Evolutionary conservation across 2,329 filamentous ascomycete species (phyloP), one percentile per base, ranked within the genome.

Genomic region (Xylariaceae sp.): DNA sequence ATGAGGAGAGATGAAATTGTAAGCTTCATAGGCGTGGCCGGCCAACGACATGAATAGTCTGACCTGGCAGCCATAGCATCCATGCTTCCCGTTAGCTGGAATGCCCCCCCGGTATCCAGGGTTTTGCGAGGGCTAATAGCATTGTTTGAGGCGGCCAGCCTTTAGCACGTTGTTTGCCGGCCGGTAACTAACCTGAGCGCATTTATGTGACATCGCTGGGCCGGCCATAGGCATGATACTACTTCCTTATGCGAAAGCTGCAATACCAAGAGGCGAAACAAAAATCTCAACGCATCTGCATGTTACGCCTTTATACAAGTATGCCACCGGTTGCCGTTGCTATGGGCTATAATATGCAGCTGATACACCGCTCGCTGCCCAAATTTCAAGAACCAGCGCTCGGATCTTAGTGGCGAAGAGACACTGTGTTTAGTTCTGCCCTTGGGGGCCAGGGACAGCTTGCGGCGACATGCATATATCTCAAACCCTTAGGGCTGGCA

Each of bases 401-500:
- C 37, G 26, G 32, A 30, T 18, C 26, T 23, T 26, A 23, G 16
- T 26, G n/a, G n/a, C n/a, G n/a, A 30, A 16, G 13, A 40, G 32
- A 42, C 52, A 58, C 55, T 50, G 55, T 58, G 55, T 49, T 36
- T 43, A 30, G 27, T 36, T 52, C 43, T 51, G 48, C 51, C 52
- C 47, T 46, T 36, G 11, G 43, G 36, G 15, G 9, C 16, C 18
- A 21, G 7, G 29, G 27, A 24, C 23, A 11, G 24, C 46, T 21
- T 55, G 40, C 41, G 42, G 29, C 36, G 30, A 46, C 48, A 39
- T 24, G 35, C 26, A 27, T 27, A 32, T 26, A 39, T 16, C 45
- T 9, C 21, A 45, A 9, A 42, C 52, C 50, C 46, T 54, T n/a
- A n/a, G n/a, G n/a, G n/a, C n/a, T n/a, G n/a, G n/a, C n/a, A n/a